Evolutionary conservation across 768 basidiomycete species (phyloP).

Genomic region (Multifurca ochricompacta): DNA sequence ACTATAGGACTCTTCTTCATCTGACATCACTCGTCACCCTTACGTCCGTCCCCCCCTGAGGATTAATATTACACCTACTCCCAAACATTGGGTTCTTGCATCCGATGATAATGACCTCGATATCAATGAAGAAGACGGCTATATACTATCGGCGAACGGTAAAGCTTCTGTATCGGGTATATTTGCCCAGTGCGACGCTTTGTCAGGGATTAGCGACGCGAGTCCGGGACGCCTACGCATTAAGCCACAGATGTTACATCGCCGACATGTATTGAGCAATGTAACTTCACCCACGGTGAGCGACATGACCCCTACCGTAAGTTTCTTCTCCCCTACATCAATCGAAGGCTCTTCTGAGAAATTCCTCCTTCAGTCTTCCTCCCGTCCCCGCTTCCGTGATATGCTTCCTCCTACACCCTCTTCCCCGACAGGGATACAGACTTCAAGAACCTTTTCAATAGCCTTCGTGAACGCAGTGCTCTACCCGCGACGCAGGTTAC

Average conservation of each 20-base stretch:
- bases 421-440: conserved; percentile 11
- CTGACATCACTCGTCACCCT: background rate
- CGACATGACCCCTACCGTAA: conserved; percentile 8
- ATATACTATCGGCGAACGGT: conserved; percentile 15
- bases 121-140: conserved; percentile 20
- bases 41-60: conserved; percentile 5
- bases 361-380: background rate
- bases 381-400: conserved; percentile 10
- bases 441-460: conserved; percentile 16
- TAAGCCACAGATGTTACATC: conserved; percentile 1
- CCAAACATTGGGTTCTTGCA: conserved; percentile 1
- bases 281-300: background rate
- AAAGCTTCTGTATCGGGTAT: conserved; percentile 6
- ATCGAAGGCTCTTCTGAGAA: background rate
- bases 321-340: background rate
- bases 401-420: conserved; percentile 10
- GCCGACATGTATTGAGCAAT: conserved; percentile 10
- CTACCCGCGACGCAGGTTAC: background rate
- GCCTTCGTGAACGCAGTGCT: background rate
- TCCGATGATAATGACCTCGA: background rate
- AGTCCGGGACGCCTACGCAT: conserved; percentile 12
- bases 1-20: background rate
- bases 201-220: background rate
- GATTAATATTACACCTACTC: background rate
- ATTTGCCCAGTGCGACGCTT: conserved; percentile 8